Evolutionary conservation across 23 red algal species (phyloP), one percentile per base, ranked within the genome.

Genomic region (Gracilaria domingensis): DNA sequence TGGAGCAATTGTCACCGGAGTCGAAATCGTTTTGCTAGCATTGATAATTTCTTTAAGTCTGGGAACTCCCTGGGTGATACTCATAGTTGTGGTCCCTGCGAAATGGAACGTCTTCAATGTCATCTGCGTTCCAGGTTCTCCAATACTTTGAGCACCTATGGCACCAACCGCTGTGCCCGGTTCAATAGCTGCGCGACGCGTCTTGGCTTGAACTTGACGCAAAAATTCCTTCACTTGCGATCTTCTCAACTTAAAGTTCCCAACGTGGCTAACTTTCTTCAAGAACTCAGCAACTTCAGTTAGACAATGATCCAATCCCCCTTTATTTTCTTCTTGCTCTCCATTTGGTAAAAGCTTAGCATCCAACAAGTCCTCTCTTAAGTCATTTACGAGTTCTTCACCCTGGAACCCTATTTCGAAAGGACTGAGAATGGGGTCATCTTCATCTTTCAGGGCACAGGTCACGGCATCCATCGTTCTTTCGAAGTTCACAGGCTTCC

Each of bases 81-180:
- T 99, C 97, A 99, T 99, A 9, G 84, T 73, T 18, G 97, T 94
- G 12, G 95, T 94, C 37, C 97, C 97, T n/a, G 97, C 97, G 85
- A 99, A 99, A 88, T 99, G 97, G 82, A 99, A 99, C 12, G 97
- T 99, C 85, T 99, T 99, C 75, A 99, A 87, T 21, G 97, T 99
- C 97, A 99, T 99, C 86, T 99, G 97, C 18, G 97, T 99, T 50
- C 85, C 94, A 30, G 97, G 97, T 73, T 99, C 97, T 18, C 97
- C 97, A 48, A 99, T 94, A 58, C 87, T 93, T 83, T 96, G 94
- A 44, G 97, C 97, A 48, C 72, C 87, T 45, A 99, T 83, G 12
- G 97, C 97, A 24, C 97, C 97, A 9, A 99, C 97, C n/a, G 97
- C 93, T 50, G 97, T 95, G 24, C 97, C 97, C 20, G 97, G 97